A percentile compares a stretch with the other conserved stretches of the same genome.
phyloP scores from a whole-genome alignment of 2,329 filamentous ascomycete genomes.

The Fonsecaea monophora region DNA sequence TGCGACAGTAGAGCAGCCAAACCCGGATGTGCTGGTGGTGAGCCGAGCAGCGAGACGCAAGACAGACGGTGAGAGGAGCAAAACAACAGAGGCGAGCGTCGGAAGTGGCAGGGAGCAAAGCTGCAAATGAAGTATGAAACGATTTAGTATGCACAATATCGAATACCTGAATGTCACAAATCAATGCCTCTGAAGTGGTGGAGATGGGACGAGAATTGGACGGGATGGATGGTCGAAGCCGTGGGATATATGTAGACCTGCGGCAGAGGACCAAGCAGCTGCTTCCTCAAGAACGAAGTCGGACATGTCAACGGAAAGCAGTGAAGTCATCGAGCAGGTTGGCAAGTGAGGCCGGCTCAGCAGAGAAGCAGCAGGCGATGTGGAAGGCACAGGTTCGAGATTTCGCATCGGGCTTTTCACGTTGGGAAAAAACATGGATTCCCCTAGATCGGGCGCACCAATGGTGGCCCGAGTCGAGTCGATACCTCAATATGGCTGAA shows the following conservation, averaged over 20 bases:
- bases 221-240: not conserved
- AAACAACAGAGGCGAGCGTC: not conserved
- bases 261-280: not conserved
- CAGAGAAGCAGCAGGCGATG: not conserved
- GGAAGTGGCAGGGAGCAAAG: not conserved
- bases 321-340: not conserved
- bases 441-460: not conserved
- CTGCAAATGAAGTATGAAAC: not conserved
- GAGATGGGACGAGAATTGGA: not conserved
- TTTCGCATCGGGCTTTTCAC: not conserved
- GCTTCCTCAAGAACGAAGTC: not conserved
- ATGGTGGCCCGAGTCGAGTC: not conserved
- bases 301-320: not conserved
- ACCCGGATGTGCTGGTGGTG: not conserved
- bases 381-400: not conserved
- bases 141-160: conserved; percentile 5
- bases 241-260: not conserved
- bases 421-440: not conserved
- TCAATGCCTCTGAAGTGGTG: not conserved
- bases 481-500: not conserved
- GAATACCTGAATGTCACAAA: conserved; percentile 5
- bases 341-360: not conserved
- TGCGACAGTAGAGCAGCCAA: not conserved
- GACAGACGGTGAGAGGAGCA: not conserved
- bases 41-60: not conserved